A percentile compares a stretch with the other conserved stretches of the same genome.
phyloP scores from a whole-genome alignment of 208 protist genomes.

The Trypanosoma mega region DNA sequence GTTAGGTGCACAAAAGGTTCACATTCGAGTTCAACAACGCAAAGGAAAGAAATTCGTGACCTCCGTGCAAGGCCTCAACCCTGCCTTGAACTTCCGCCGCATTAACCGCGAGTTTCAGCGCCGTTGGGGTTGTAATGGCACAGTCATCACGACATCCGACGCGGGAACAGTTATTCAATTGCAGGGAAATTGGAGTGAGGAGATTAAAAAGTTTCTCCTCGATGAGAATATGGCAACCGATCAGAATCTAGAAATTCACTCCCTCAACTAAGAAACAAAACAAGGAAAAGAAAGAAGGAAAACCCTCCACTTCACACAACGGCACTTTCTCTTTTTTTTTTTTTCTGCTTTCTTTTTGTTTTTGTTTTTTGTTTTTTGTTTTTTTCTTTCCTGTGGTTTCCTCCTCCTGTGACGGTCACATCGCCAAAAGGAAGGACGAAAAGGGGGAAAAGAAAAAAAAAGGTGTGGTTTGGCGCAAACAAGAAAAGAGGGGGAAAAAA shows the following conservation, averaged over 20 bases:
- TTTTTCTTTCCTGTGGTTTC: too few species aligned
- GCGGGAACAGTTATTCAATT: conserved; percentile 95
- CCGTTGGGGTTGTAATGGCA: conserved; percentile 95
- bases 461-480: not conserved
- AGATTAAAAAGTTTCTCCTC: conserved; percentile 92
- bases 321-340: not conserved
- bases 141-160: conserved; percentile 79
- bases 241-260: conserved; percentile 94
- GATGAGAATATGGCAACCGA: conserved; percentile 88
- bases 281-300: too few species aligned
- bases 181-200: conserved; percentile 95
- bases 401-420: too few species aligned
- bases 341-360: conserved; percentile 8
- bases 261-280: conserved; percentile 78
- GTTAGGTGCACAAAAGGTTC: conserved; percentile 79
- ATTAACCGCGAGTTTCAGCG: conserved; percentile 90
- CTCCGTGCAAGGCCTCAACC: conserved; percentile 94
- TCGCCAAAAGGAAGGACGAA: too few species aligned
- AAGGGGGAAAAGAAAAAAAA: conserved; percentile 10
- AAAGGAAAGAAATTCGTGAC: conserved; percentile 96
- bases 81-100: conserved; percentile 91
- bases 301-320: too few species aligned
- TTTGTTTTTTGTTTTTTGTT: too few species aligned
- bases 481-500: conserved; percentile 6
- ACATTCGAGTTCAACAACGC: conserved; percentile 97